Evolutionary conservation across 768 basidiomycete genomes (phyloP), one percentile per base, ranked within the genome.

Genomic region (Serendipita indica): DNA sequence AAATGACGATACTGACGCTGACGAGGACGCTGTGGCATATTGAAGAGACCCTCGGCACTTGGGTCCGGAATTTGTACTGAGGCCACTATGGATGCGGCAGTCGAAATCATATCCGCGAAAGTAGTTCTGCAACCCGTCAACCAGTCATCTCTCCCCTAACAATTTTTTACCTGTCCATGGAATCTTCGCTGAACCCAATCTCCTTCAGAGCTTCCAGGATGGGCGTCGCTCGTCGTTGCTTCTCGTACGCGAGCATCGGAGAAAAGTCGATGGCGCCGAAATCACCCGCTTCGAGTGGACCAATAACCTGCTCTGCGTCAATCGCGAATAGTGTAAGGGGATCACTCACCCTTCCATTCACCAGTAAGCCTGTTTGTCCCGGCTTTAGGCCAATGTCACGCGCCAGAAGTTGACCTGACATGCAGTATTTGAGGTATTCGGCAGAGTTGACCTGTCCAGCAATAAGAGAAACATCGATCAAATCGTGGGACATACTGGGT

Each of bases 311-410:
- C 1, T 39, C 28, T 33, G 35, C 58, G 58, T 33, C 30, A 58
- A 27, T 57, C 60, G 27, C 22, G 34, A 60, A 57, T n/a, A 52
- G 3, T 2, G 25, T 18, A 25, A 60, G 6, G 22, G 2, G 60
- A 14, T 5, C 7, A 72, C 84, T 67, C 66, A 93, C 90, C 32
- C 93, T 75, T 25, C 93, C 94, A 64, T 96, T 96, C 57, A 88
- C 72, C 33, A 93, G 61, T 34, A 97, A 60, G 0, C 77, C 87
- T 20, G 73, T 73, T 60, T 83, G 70, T 0, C 84, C 85, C 1
- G 82, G 77, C 13, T 67, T 63, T 27, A 92, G 65, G n/a, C 76
- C 75, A 2, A 89, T 64, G 57, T 78, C 77, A 27, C 79, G 72
- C 2, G 74, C 73, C 13, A 88, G 64, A 20, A 79, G 65, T 33